Percentiles rank a stretch among this genome's conserved stretches.
Evolutionary conservation across 768 basidiomycete species (phyloP).

Genomic region (Boletus reticulatus): DNA sequence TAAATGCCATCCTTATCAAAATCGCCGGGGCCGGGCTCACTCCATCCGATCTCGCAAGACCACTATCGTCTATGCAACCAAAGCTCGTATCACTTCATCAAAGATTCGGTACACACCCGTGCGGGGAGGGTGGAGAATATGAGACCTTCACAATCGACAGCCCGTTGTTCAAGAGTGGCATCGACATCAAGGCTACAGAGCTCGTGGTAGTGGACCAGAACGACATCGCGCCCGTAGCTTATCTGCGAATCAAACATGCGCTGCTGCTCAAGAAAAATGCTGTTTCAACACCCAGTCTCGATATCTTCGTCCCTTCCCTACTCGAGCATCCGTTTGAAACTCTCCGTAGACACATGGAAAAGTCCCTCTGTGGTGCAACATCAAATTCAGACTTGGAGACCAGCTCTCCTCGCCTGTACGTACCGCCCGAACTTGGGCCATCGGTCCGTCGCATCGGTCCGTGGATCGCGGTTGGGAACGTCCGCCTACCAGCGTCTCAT

Average conservation of each 20-base stretch:
- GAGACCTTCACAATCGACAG: constrained; percentile 91
- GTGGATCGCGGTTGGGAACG: constrained; percentile 73
- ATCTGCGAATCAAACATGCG: constrained; percentile 75
- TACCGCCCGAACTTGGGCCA: constrained; percentile 4
- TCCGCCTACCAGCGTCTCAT: constrained; percentile 32
- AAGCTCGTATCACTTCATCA: constrained; percentile 71
- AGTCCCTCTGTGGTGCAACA: constrained; percentile 4
- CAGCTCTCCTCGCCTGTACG: not conserved
- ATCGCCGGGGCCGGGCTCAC: constrained; percentile 92
- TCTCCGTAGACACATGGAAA: constrained; percentile 8
- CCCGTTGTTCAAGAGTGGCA: constrained; percentile 78
- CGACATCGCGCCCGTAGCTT: constrained; percentile 89
- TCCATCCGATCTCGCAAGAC: constrained; percentile 73
- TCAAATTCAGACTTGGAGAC: not conserved
- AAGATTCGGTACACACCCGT: constrained; percentile 87
- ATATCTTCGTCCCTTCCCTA: constrained; percentile 46
- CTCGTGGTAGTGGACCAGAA: constrained; percentile 76
- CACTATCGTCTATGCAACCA: constrained; percentile 69
- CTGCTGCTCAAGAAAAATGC: constrained; percentile 55
- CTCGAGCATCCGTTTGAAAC: constrained; percentile 36
- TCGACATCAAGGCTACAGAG: constrained; percentile 67
- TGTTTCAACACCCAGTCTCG: not conserved
- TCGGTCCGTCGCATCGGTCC: constrained; percentile 37
- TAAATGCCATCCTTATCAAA: constrained; percentile 89
- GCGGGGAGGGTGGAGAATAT: constrained; percentile 98